Conservation (phyloP, 1,284 basidiomycete genomes). For the Cronartium quercuum region DNA sequence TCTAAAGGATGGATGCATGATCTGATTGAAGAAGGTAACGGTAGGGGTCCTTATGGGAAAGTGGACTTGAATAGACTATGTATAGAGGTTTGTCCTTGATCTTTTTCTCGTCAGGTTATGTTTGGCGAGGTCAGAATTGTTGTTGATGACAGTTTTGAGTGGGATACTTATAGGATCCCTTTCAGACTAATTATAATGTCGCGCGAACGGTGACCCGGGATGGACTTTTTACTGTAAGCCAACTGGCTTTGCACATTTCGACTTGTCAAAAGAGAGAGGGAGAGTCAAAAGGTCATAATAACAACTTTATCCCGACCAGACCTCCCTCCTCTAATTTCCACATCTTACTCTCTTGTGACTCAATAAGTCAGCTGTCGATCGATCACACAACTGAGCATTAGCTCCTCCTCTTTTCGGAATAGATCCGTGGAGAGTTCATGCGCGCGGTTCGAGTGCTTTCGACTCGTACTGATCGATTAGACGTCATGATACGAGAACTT, state of each 20-base stretch:
- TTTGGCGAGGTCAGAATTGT: neutral
- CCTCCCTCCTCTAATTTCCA: conserved; percentile 8
- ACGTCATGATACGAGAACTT: conserved; percentile 45
- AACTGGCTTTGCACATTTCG: neutral
- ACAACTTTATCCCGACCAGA: neutral
- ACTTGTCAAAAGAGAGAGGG: neutral
- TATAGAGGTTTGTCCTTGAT: conserved; percentile 65
- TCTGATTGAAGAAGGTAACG: conserved; percentile 55
- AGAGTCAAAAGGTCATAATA: neutral
- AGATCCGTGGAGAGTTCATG: conserved; percentile 99
- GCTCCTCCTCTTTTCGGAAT: conserved; percentile 3
- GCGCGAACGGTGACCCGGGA: conserved; percentile 93
- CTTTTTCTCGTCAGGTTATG: neutral
- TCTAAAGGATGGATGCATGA: conserved; percentile 89
- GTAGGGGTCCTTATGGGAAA: conserved; percentile 59
- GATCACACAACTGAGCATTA: neutral
- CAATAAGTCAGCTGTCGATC: neutral
- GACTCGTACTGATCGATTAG: conserved; percentile 42
- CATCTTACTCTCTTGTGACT: conserved; percentile 11
- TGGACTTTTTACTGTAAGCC: conserved; percentile 78
- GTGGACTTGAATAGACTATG: conserved; percentile 85
- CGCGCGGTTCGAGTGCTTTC: conserved; percentile 65
- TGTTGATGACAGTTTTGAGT: neutral
- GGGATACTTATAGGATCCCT: conserved; percentile 67
- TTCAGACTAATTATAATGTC: conserved; percentile 91